Evolutionary conservation across 2,329 filamentous ascomycete genomes (phyloP).

Genomic region (Aspergillus novoparasiticus): DNA sequence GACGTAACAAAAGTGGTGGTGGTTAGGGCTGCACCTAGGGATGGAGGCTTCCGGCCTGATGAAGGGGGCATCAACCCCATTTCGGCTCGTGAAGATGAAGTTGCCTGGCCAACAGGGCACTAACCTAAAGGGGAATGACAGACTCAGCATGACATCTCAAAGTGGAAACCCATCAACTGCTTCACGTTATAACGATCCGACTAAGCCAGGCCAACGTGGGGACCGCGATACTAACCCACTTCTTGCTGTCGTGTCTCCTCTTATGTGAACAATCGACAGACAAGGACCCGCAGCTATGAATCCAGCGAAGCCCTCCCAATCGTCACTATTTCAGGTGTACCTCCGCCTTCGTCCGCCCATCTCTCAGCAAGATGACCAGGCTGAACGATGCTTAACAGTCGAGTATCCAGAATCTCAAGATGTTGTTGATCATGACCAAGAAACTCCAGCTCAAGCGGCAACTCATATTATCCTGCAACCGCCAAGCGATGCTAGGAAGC

Average conservation of each 20-base stretch:
- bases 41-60: conserved; percentile 8
- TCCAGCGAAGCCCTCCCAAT: conserved; percentile 50
- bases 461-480: conserved; percentile 78
- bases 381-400: conserved; percentile 75
- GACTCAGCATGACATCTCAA: conserved; percentile 16
- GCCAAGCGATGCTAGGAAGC: conserved; percentile 77
- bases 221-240: neutral
- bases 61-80: conserved; percentile 5
- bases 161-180: conserved; percentile 9
- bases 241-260: neutral
- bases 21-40: neutral
- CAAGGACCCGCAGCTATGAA: conserved; percentile 37
- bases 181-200: neutral
- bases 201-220: neutral
- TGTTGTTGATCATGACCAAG: conserved; percentile 39
- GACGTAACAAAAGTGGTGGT: neutral
- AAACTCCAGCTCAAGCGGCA: conserved; percentile 40
- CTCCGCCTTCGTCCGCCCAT: conserved; percentile 76
- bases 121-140: conserved; percentile 15
- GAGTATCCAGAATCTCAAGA: conserved; percentile 55
- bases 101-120: conserved; percentile 21
- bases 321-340: conserved; percentile 85
- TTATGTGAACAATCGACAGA: neutral
- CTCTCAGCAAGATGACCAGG: conserved; percentile 40
- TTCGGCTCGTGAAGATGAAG: conserved; percentile 3